Conservation (phyloP, 768 basidiomycete species). For the Collybia nuda region DNA sequence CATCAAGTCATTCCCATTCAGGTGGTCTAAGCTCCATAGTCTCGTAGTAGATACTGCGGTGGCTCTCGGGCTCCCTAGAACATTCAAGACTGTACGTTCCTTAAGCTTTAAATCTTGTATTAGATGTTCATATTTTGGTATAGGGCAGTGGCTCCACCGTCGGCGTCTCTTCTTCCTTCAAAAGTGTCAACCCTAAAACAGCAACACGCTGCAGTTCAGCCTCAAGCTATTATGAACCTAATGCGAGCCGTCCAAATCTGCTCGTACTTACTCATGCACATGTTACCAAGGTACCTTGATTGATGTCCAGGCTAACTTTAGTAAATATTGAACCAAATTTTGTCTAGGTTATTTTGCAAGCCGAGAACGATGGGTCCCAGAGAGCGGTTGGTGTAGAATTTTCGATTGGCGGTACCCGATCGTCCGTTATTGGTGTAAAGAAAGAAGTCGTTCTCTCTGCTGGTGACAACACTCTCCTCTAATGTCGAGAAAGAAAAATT, state of each 20-base stretch:
- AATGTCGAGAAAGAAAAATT: no score
- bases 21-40: no score
- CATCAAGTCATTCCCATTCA: no score
- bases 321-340: no score
- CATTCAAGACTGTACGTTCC: no score
- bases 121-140: no score
- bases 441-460: not conserved
- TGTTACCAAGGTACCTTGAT: constrained; percentile 10
- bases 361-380: not conserved
- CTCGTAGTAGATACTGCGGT: no score
- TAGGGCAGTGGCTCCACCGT: not conserved
- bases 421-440: not conserved
- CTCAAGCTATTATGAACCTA: constrained; percentile 25
- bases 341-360: constrained; percentile 7
- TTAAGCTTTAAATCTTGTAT: no score
- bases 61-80: no score
- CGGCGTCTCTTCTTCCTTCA: constrained; percentile 1
- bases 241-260: constrained; percentile 23
- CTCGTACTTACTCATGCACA: constrained; percentile 23
- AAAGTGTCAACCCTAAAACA: constrained; percentile 21
- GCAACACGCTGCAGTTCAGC: constrained; percentile 24
- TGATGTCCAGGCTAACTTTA: no score
- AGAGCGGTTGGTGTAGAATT: constrained; percentile 9
- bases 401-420: constrained; percentile 25
- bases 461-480: not conserved